Base-by-base conservation (phyloP, 2,329 filamentous ascomycete genomes). In the Fusarium sambucinum region DNA sequence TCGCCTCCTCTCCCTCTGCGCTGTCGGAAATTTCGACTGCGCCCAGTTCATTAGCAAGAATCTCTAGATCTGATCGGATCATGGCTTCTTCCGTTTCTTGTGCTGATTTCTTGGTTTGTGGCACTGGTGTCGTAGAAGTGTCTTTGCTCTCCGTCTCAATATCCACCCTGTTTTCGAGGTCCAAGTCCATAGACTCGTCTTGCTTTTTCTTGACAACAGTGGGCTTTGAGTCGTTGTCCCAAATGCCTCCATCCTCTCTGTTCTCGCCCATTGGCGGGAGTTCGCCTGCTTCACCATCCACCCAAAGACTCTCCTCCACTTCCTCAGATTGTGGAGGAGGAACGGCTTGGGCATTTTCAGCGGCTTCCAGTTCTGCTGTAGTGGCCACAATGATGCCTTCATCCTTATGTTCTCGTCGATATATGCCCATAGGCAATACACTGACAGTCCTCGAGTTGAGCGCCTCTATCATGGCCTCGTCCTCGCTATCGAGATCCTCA, bases 361-460 rank as follows among this genome's bases (percentile, higher is more conserved):
- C 82, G 1, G 85, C 85, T 66, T 87, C 84, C 14, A 88, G 79
- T 68, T 89, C 86, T 37, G 85, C 85, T n/a, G 84, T 84, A 0
- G 85, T 87, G 13, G 85, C 83, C 47, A 88, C 83, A 53, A 84
- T 80, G 30, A 86, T 76, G n/a, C 82, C 84, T 25, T 83, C 79
- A 17, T 87, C 84, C 73, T 86, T 84, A 69, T 86, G 84, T 67
- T 86, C 83, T 62, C 80, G 80, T 63, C 86, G 82, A 67, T 83
- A 81, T 67, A 89, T 87, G 48, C 86, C 86, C 79, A 88, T 85
- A 17, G 86, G 86, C 68, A 87, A 79, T 21, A 82, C 74, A 51
- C 71, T 78, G 61, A 70, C 72, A 47, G 73, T 48, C 21, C 70
- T 75, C 29, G 71, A 68, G 59, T 73, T 74, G 10, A 80, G 75